A percentile compares a stretch with the other conserved stretches of the same genome.
Evolutionary conservation across 768 basidiomycete species (phyloP).

Genomic region (Phlebiopsis gigantea): DNA sequence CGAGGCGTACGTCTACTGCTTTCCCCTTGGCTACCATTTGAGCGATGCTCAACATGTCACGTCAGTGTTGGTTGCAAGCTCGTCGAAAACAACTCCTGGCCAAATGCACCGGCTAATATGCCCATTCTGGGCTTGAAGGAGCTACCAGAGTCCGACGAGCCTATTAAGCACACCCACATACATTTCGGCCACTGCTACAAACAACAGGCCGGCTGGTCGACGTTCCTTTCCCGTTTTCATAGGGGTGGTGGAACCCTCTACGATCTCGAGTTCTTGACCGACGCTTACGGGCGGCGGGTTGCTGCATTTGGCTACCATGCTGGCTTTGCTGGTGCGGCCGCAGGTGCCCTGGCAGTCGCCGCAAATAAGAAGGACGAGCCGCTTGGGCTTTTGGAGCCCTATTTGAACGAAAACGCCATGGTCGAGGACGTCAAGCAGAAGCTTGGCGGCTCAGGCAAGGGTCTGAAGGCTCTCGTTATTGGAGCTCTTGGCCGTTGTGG

Average conservation of each 20-base stretch:
- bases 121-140: slow-evolving; percentile 97
- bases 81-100: slow-evolving; percentile 86
- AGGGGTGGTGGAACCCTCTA: slow-evolving; percentile 82
- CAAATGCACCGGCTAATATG: slow-evolving; percentile 61
- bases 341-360: slow-evolving; percentile 77
- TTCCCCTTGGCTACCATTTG: not conserved
- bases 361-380: slow-evolving; percentile 53
- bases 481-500: slow-evolving; percentile 96
- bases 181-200: slow-evolving; percentile 99
- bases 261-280: slow-evolving; percentile 93
- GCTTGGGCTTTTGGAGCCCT: slow-evolving; percentile 74
- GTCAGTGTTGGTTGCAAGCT: slow-evolving; percentile 85
- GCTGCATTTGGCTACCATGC: slow-evolving; percentile 99
- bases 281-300: slow-evolving; percentile 79
- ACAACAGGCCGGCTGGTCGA: slow-evolving; percentile 86
- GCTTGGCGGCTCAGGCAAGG: slow-evolving; percentile 64
- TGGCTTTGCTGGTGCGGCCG: slow-evolving; percentile 97
- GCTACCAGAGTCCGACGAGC: slow-evolving; percentile 74
- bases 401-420: slow-evolving; percentile 80
- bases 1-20: slow-evolving; percentile 62
- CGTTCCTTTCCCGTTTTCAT: slow-evolving; percentile 80
- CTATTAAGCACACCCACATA: slow-evolving; percentile 91
- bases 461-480: slow-evolving; percentile 85
- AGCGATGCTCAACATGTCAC: not conserved
- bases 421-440: slow-evolving; percentile 62